Percentiles rank a stretch among this genome's conserved stretches.
These are phyloP conservation scores for Candida hungchunana DNA, from an alignment of 805 yeast species.

Conservation along the genomic window DNA sequence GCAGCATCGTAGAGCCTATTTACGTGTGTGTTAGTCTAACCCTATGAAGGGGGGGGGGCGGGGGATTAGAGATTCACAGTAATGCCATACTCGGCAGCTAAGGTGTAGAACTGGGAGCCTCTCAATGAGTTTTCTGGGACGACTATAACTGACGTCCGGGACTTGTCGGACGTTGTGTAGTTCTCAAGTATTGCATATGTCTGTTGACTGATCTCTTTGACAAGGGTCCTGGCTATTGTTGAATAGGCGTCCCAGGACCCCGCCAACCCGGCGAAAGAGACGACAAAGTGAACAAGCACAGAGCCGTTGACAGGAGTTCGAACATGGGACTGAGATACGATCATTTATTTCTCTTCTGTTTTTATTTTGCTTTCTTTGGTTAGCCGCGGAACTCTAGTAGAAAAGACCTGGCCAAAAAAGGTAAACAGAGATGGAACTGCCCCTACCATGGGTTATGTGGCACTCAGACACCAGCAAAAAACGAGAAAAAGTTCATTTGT, in stretches of 20 bases:
- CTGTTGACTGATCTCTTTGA: too few relatives aligned
- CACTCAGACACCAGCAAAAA: constrained; percentile 3
- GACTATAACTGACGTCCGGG: neutral
- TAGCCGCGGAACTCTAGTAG: too few relatives aligned
- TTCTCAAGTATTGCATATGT: too few relatives aligned
- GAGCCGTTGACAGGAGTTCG: constrained; percentile 8
- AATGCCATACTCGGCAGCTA: constrained; percentile 8
- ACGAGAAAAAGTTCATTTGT: constrained; percentile 12
- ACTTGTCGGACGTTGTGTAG: constrained; percentile 1
- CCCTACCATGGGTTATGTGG: constrained; percentile 2
- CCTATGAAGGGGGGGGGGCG: neutral
- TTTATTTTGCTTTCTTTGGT: too few relatives aligned
- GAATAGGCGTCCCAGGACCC: too few relatives aligned
- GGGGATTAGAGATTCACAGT: neutral
- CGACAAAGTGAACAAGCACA: constrained; percentile 7
- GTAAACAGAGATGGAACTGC: constrained; percentile 5
- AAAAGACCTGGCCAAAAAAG: neutral
- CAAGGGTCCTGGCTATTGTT: too few relatives aligned
- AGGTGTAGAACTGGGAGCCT: constrained; percentile 5
- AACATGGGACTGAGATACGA: constrained; percentile 5
- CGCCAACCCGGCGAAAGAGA: constrained; percentile 3
- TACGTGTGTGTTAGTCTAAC: neutral
- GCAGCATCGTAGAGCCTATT: neutral
- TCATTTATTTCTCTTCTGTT: too few relatives aligned
- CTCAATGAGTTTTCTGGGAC: constrained; percentile 3